These are phyloP conservation scores for Trichocladium antarcticum DNA, from an alignment of 495 filamentous ascomycete genomes.

Conservation along the genomic window DNA sequence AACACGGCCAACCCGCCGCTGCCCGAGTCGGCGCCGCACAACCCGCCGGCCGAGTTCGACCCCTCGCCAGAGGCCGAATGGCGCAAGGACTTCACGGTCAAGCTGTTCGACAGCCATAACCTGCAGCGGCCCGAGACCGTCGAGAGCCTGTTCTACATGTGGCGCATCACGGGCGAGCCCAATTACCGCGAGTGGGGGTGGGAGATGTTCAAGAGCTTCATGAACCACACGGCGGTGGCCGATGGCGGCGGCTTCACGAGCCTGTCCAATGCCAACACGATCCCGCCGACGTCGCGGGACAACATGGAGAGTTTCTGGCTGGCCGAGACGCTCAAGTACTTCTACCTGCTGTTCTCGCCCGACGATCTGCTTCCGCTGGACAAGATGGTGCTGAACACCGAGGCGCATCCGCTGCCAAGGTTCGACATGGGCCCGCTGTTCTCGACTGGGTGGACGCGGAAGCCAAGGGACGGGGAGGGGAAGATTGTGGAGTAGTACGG, in stretches of 20 bases:
- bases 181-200: constrained; percentile 95
- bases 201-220: constrained; percentile 93
- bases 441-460: constrained; percentile 79
- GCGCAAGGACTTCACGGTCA: constrained; percentile 67
- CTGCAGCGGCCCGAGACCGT: constrained; percentile 94
- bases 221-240: constrained; percentile 65
- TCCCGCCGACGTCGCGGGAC: constrained; percentile 55
- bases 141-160: constrained; percentile 95
- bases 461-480: constrained; percentile 40
- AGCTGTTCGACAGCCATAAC: constrained; percentile 70
- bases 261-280: constrained; percentile 58
- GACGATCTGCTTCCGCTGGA: constrained; percentile 74
- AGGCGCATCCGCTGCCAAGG: constrained; percentile 81
- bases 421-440: constrained; percentile 72
- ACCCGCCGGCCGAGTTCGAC: constrained; percentile 38
- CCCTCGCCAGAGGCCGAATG: constrained; percentile 45
- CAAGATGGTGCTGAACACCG: constrained; percentile 85
- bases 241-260: constrained; percentile 75
- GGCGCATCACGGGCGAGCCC: constrained; percentile 86
- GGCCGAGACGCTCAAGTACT: constrained; percentile 95
- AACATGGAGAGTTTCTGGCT: constrained; percentile 97
- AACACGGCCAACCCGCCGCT: constrained; percentile 53
- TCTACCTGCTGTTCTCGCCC: constrained; percentile 88
- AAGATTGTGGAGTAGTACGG: constrained; percentile 22
- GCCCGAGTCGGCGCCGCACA: constrained; percentile 42